phyloP scores from a whole-genome alignment of 2,329 filamentous ascomycete species.

The Elsinoe perseae region DNA sequence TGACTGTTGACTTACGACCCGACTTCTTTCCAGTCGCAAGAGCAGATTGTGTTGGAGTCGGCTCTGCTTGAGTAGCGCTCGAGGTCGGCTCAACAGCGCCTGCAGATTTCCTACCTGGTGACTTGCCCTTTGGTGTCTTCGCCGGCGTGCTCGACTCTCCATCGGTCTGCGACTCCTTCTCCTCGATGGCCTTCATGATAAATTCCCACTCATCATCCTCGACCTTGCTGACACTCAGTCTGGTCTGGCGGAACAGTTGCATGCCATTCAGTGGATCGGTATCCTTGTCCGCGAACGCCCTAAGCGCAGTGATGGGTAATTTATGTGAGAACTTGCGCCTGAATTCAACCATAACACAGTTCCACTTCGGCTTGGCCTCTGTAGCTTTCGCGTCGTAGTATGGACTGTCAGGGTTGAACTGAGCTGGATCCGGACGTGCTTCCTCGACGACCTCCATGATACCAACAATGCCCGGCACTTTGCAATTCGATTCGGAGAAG shows the following conservation, averaged over 20 bases:
- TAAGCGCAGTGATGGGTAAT: slow-evolving; percentile 58
- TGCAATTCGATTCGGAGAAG: slow-evolving; percentile 95
- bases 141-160: slow-evolving; percentile 1
- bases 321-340: slow-evolving; percentile 69
- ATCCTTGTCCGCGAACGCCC: slow-evolving; percentile 53
- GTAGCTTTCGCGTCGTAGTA: slow-evolving; percentile 75
- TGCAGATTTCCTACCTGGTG: neutral
- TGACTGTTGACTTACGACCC: slow-evolving; percentile 4
- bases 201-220: slow-evolving; percentile 57
- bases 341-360: slow-evolving; percentile 80
- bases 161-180: slow-evolving; percentile 18
- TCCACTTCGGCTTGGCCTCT: slow-evolving; percentile 66
- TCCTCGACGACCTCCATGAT: slow-evolving; percentile 68
- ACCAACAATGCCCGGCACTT: slow-evolving; percentile 69
- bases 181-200: slow-evolving; percentile 39
- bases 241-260: slow-evolving; percentile 74
- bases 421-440: slow-evolving; percentile 67
- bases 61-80: neutral
- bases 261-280: slow-evolving; percentile 51
- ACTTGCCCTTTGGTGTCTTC: neutral
- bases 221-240: slow-evolving; percentile 72
- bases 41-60: neutral
- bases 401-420: slow-evolving; percentile 62
- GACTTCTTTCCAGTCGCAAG: slow-evolving; percentile 1
- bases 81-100: neutral